Conservation (phyloP, 2,329 filamentous ascomycete species). For the Biscogniauxia mediterranea region DNA sequence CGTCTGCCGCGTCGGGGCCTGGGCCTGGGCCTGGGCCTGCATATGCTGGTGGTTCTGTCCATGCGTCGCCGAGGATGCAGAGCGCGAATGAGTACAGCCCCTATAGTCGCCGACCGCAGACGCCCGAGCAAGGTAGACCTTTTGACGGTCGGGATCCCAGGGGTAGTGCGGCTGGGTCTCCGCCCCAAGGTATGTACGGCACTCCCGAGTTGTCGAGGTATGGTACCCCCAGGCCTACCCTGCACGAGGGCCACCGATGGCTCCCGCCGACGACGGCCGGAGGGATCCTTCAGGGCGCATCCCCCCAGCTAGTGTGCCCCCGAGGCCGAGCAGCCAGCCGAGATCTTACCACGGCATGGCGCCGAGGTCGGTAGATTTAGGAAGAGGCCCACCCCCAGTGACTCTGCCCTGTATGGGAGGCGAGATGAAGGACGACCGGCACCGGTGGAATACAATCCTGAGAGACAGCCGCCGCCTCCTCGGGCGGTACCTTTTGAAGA, state of each 20-base stretch:
- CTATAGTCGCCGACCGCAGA: conserved; percentile 65
- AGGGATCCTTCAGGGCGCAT: conserved; percentile 38
- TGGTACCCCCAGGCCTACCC: conserved; percentile 56
- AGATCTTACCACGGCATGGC: conserved; percentile 47
- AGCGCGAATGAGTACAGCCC: conserved; percentile 53
- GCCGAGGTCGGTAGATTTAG: conserved; percentile 47
- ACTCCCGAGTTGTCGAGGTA: conserved; percentile 60
- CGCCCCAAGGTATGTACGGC: conserved; percentile 46
- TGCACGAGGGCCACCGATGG: conserved; percentile 47
- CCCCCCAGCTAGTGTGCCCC: conserved; percentile 38
- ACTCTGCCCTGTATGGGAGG: conserved; percentile 44
- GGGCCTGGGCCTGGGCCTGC: conserved; percentile 43
- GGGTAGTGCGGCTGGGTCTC: conserved; percentile 46
- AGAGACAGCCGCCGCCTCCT: conserved; percentile 39
- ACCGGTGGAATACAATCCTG: conserved; percentile 51
- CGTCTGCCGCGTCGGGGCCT: conserved; percentile 42
- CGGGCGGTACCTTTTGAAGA: conserved; percentile 52
- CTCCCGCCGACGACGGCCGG: conserved; percentile 45
- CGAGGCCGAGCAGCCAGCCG: conserved; percentile 52
- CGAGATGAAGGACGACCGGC: conserved; percentile 46
- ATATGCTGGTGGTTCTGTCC: conserved; percentile 47
- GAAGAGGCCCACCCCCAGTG: conserved; percentile 36
- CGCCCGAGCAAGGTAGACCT: conserved; percentile 64
- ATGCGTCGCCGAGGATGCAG: conserved; percentile 56
- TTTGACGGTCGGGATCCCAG: conserved; percentile 48